Evolutionary conservation across 805 yeast genomes (phyloP).

Genomic region (Metschnikowia kunwiensis): DNA sequence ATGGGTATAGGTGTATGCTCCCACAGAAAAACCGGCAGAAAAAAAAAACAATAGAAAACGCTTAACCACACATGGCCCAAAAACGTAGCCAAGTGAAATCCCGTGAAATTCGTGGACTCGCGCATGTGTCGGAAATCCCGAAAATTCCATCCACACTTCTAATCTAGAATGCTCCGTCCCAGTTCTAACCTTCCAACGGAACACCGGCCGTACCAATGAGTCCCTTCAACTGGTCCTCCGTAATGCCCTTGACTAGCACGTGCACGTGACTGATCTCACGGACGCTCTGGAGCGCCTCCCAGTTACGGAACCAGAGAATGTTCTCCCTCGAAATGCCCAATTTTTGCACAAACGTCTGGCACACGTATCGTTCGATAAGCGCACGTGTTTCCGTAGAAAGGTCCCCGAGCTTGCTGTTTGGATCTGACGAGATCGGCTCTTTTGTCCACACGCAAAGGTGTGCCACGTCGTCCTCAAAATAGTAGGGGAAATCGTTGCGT

Average conservation of each 20-base stretch:
- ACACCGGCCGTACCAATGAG: conserved; percentile 11
- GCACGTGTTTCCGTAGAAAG: conserved; percentile 41
- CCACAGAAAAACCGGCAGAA: too few species aligned
- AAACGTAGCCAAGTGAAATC: too few species aligned
- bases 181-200: conserved; percentile 4
- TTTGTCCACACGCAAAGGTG: conserved; percentile 73
- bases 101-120: too few species aligned
- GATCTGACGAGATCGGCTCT: conserved; percentile 50
- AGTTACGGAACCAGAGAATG: conserved; percentile 68
- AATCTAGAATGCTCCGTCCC: too few species aligned
- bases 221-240: conserved; percentile 17
- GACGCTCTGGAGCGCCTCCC: conserved; percentile 68
- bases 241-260: conserved; percentile 48
- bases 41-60: too few species aligned
- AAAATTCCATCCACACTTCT: too few species aligned
- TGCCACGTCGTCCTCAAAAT: conserved; percentile 46
- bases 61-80: not conserved
- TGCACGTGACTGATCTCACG: conserved; percentile 68
- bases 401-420: conserved; percentile 48
- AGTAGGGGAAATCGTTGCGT: conserved; percentile 65
- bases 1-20: too few species aligned
- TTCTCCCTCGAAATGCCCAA: conserved; percentile 40
- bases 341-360: conserved; percentile 46
- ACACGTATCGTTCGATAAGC: conserved; percentile 44
- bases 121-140: too few species aligned